Evolutionary conservation across 176 grass and related monocot genomes (phyloP).

Genomic region (Aegilops sharonensis): DNA sequence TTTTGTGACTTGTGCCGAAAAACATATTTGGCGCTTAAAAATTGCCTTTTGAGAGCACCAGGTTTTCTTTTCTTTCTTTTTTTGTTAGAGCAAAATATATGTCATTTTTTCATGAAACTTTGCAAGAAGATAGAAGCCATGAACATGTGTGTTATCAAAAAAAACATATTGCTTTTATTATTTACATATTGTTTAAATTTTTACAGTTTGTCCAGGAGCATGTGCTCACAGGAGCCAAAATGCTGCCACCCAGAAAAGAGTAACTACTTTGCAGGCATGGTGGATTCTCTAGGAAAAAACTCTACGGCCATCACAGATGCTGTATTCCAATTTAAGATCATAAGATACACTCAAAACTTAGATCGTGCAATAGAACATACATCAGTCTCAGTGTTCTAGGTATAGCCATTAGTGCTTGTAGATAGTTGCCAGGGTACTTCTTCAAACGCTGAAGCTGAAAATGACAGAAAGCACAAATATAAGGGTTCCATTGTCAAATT

Average conservation of each 20-base stretch:
- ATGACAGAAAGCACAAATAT: conserved; percentile 36
- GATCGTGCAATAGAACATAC: conserved; percentile 44
- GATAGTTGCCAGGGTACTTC: conserved; percentile 90
- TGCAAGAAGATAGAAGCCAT: neutral
- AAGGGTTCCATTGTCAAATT: neutral
- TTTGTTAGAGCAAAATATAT: neutral
- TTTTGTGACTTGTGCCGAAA: neutral
- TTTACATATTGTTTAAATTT: neutral
- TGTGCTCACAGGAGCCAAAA: neutral
- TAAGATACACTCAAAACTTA: neutral
- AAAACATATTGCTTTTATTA: neutral
- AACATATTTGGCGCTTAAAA: neutral
- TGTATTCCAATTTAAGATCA: conserved; percentile 24
- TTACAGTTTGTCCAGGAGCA: neutral
- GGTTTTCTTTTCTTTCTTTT: neutral
- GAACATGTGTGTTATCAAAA: neutral
- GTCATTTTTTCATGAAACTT: neutral
- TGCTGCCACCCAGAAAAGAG: neutral
- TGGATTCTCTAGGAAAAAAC: conserved; percentile 13
- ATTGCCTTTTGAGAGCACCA: neutral
- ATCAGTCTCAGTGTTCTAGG: conserved; percentile 85
- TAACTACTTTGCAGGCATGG: neutral
- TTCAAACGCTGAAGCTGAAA: conserved; percentile 89
- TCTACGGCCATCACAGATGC: neutral
- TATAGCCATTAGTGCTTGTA: conserved; percentile 91